Evolutionary conservation across 768 basidiomycete species (phyloP), one percentile per base, ranked within the genome.

Genomic region (Dentipellis fragilis): DNA sequence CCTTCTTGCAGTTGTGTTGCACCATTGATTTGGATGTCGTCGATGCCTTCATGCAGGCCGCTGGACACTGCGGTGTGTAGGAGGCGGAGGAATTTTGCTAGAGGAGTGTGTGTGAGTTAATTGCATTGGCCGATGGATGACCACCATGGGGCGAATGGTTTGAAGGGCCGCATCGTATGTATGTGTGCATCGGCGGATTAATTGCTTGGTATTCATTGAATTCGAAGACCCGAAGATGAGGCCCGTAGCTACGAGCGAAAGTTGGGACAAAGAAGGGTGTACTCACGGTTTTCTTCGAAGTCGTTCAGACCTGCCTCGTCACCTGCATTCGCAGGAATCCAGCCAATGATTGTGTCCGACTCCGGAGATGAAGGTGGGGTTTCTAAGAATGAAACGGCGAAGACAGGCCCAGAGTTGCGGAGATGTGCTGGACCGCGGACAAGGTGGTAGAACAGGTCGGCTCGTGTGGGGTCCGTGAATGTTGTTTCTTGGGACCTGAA

Each of bases 231-330:
- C 29, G 29, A 29, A 6, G 6, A 29, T 29, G 29, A 29, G 29
- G 29, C 29, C 29, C 6, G 3, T 6, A 29, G 29, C 29, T 6
- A 6, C 29, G 29, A 29, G 29, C 29, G 29, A 29, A 3, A 29
- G 29, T 16, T 11, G 10, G 29, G 38, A 42, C 19, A 10, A 38
- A 16, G 37, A 9, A 29, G 3, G 29, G 29, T 29, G 29, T 17
- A 66, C 85, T 61, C 64, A 90, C 89, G 62, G 64, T 91, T 92
- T 62, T 82, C 81, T 53, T 71, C 68, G 60, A 91, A 90, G 65
- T 89, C 87, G 54, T 83, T 80, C 59, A 89, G 65, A 4, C 81
- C 80, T 1, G 79, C 79, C 19, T 78, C 76, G 34, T 69, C 67
- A 2, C 51, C 49, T 16, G 59, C 55, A 51, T 62, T 56, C 0